Conservation (phyloP, 2,329 filamentous ascomycete species). For the Tympanopsis confertula region DNA sequence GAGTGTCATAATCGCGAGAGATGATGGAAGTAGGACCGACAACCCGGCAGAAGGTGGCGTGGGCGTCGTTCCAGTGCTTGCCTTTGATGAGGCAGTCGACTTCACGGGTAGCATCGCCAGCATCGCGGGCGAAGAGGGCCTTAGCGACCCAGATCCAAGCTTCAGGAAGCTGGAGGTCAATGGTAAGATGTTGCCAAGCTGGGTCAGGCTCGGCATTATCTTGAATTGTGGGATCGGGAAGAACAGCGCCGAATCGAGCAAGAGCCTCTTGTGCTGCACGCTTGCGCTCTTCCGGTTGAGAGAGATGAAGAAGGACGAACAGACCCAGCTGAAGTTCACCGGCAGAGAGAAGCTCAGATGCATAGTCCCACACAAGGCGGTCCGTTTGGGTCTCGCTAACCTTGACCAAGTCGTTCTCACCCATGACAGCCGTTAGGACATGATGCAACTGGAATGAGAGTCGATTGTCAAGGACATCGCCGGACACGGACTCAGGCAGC, state of each 20-base stretch:
- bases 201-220: neutral
- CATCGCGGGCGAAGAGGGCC: neutral
- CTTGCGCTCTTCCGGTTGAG: neutral
- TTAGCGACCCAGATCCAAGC: slow-evolving; percentile 1
- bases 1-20: neutral
- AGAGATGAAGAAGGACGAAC: slow-evolving; percentile 1
- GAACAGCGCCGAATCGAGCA: neutral
- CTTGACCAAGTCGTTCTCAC: neutral
- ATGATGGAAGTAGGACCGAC: neutral
- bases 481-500: neutral
- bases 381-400: neutral
- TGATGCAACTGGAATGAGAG: slow-evolving; percentile 1
- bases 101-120: neutral
- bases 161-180: neutral
- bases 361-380: neutral
- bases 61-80: slow-evolving; percentile 1
- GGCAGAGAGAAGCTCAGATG: neutral
- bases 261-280: neutral
- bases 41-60: neutral
- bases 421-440: neutral
- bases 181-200: neutral
- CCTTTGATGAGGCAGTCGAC: neutral
- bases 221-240: neutral
- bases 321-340: neutral
- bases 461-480: neutral